These are phyloP conservation scores for Coleophoma crateriformis DNA, from an alignment of 2,329 filamentous ascomycete species.

Conservation along the genomic window DNA sequence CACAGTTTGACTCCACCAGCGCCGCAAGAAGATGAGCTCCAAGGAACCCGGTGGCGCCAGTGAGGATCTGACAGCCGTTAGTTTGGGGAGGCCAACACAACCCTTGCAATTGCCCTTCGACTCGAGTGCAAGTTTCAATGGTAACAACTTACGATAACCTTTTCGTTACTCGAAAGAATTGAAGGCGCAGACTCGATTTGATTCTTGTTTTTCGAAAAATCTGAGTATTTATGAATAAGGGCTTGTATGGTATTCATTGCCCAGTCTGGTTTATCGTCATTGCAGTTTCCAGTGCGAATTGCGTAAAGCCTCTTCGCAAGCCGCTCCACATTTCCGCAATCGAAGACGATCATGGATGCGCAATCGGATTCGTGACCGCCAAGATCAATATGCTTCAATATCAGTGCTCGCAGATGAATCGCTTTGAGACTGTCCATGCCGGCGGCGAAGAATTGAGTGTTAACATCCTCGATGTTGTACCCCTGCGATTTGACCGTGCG, in stretches of 20 bases:
- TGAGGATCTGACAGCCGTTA: constrained; percentile 37
- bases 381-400: constrained; percentile 45
- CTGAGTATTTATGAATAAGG: too few species aligned
- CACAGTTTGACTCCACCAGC: constrained; percentile 48
- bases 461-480: background rate
- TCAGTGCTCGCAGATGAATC: constrained; percentile 45
- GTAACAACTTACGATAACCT: too few species aligned
- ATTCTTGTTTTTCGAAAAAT: too few species aligned
- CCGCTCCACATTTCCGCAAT: constrained; percentile 42
- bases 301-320: constrained; percentile 39
- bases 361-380: constrained; percentile 33
- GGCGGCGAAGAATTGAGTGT: constrained; percentile 48
- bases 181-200: too few species aligned
- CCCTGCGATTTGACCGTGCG: background rate
- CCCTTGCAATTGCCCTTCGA: background rate
- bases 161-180: too few species aligned
- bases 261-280: constrained; percentile 15
- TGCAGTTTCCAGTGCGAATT: constrained; percentile 27
- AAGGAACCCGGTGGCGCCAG: constrained; percentile 60
- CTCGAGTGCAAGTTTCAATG: too few species aligned
- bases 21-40: constrained; percentile 55
- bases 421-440: constrained; percentile 56
- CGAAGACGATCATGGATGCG: constrained; percentile 53
- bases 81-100: background rate
- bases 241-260: too few species aligned